Percentiles rank a stretch among this genome's conserved stretches.
Evolutionary conservation across 306 rosid genomes (phyloP).

Genomic region (Oemleria cerasiformis): DNA sequence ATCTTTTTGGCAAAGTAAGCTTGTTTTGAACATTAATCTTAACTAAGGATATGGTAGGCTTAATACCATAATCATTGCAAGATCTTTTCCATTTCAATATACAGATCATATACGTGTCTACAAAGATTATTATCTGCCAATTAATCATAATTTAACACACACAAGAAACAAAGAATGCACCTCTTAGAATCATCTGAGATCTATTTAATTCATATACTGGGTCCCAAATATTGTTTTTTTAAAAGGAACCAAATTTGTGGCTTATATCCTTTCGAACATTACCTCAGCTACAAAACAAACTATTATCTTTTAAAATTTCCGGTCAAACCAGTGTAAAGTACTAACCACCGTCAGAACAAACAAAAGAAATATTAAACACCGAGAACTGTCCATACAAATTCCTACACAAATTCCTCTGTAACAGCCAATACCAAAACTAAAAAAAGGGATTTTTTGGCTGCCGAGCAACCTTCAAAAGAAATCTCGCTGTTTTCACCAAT

Average conservation of each 20-base stretch:
- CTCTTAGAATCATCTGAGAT: not conserved
- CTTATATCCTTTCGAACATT: not conserved
- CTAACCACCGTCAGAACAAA: not conserved
- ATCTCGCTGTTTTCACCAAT: not conserved
- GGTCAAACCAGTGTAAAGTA: not conserved
- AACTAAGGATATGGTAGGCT: not conserved
- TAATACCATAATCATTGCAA: not conserved
- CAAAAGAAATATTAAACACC: not conserved
- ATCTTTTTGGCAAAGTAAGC: not conserved
- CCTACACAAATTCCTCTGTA: not conserved
- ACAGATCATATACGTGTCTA: not conserved
- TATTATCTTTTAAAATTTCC: not conserved
- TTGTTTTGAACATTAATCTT: not conserved
- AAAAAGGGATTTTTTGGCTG: not conserved
- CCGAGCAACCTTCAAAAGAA: constrained; percentile 9
- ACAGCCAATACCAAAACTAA: constrained; percentile 3
- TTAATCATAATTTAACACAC: constrained; percentile 2
- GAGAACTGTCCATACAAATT: not conserved
- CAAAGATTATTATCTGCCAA: not conserved
- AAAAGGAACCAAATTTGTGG: not conserved
- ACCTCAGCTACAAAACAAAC: constrained; percentile 3
- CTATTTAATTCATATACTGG: not conserved
- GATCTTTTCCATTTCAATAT: constrained; percentile 1
- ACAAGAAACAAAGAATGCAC: not conserved
- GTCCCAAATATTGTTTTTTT: not conserved